Percentiles rank a stretch among this genome's conserved stretches.
These are phyloP conservation scores for Tolypocladium inflatum DNA, from an alignment of 2,329 filamentous ascomycete genomes.

Conservation along the genomic window DNA sequence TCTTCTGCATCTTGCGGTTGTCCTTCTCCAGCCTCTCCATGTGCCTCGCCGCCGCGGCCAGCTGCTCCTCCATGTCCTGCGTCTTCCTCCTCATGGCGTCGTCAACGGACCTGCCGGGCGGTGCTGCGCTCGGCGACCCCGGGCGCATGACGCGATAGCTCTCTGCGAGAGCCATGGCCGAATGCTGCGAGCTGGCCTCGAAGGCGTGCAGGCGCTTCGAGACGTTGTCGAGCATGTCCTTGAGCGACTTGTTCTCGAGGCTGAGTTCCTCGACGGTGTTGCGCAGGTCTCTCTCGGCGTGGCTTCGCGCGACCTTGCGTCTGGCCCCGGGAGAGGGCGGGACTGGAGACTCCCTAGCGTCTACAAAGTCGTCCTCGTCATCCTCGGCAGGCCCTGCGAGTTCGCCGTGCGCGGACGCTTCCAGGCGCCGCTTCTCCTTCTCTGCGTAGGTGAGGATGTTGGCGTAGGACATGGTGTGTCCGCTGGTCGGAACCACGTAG, in stretches of 20 bases:
- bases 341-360: slow-evolving; percentile 61
- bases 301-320: slow-evolving; percentile 29
- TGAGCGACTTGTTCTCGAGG: slow-evolving; percentile 79
- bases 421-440: slow-evolving; percentile 54
- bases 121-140: slow-evolving; percentile 32
- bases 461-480: slow-evolving; percentile 87
- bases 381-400: slow-evolving; percentile 44
- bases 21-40: slow-evolving; percentile 58
- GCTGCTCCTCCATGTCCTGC: slow-evolving; percentile 58
- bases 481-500: slow-evolving; percentile 87
- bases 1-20: slow-evolving; percentile 44
- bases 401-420: slow-evolving; percentile 39
- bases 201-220: slow-evolving; percentile 85
- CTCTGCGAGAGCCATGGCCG: slow-evolving; percentile 76
- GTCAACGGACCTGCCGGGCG: slow-evolving; percentile 19
- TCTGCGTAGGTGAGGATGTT: slow-evolving; percentile 69
- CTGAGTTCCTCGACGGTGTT: slow-evolving; percentile 82
- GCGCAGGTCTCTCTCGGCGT: slow-evolving; percentile 33
- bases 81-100: slow-evolving; percentile 38
- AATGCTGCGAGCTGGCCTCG: slow-evolving; percentile 84
- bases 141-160: slow-evolving; percentile 59
- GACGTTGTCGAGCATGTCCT: slow-evolving; percentile 76
- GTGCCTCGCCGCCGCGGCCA: slow-evolving; percentile 47
- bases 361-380: slow-evolving; percentile 79
- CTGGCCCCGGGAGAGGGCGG: slow-evolving; percentile 32